A percentile compares a stretch with the other conserved stretches of the same genome.
Conservation (phyloP, 2,329 filamentous ascomycete genomes). For the Colletotrichum karsti region DNA sequence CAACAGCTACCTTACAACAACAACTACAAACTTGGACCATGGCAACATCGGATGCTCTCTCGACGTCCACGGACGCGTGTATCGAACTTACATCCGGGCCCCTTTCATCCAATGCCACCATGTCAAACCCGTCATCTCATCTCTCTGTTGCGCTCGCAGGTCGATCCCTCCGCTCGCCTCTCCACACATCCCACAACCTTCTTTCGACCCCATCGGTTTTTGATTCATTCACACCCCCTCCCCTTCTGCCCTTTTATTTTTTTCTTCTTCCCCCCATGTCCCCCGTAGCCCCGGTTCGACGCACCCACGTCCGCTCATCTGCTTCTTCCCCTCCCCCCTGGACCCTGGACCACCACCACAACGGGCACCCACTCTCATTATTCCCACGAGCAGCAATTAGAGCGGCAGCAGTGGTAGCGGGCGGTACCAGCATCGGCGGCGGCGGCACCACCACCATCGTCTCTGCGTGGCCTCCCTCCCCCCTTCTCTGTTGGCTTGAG, state of each 20-base stretch:
- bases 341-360: constrained; percentile 5
- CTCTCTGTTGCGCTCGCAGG: constrained; percentile 26
- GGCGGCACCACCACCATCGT: background rate
- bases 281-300: constrained; percentile 10
- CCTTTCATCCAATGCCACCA: constrained; percentile 18
- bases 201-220: constrained; percentile 26
- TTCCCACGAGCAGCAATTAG: constrained; percentile 4
- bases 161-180: constrained; percentile 29
- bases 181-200: constrained; percentile 31
- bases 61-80: background rate
- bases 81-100: background rate
- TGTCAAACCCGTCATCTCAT: constrained; percentile 25
- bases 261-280: background rate
- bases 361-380: background rate
- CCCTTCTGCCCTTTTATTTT: background rate
- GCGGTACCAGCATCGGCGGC: background rate
- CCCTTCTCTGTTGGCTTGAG: constrained; percentile 15
- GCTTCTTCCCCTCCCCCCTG: constrained; percentile 8
- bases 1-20: too few relatives aligned
- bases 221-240: constrained; percentile 16
- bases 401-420: background rate
- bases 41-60: too few relatives aligned
- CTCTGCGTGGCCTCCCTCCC: background rate
- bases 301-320: constrained; percentile 21
- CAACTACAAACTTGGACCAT: too few relatives aligned